These are phyloP conservation scores for Stephania yunnanensis DNA, from an alignment of 164 flowering plant genomes.

Conservation along the genomic window DNA sequence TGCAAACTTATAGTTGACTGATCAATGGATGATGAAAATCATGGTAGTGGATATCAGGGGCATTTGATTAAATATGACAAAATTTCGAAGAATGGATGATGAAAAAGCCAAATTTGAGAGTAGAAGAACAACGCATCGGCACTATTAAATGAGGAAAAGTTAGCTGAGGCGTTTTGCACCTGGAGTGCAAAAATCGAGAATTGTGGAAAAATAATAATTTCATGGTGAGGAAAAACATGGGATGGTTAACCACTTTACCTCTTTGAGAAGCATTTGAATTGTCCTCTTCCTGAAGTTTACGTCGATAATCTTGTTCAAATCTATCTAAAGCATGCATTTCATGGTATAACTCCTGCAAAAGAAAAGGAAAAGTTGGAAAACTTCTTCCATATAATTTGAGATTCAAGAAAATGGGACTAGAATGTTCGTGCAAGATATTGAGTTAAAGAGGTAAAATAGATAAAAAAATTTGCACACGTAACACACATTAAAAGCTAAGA, in stretches of 20 bases:
- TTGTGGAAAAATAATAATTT: background rate
- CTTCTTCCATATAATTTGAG: background rate
- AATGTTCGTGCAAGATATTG: background rate
- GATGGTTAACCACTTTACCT: background rate
- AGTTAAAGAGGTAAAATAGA: background rate
- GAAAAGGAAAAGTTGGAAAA: conserved; percentile 8
- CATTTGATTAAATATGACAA: background rate
- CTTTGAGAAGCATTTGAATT: conserved; percentile 45
- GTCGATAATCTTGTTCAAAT: conserved; percentile 79
- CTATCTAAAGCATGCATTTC: conserved; percentile 87
- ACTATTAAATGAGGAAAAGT: background rate
- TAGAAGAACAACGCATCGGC: background rate
- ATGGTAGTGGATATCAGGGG: background rate
- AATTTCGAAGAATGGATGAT: background rate
- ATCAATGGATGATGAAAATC: background rate
- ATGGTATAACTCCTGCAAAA: conserved; percentile 81
- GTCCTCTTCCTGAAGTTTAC: conserved; percentile 85
- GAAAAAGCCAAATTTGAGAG: background rate
- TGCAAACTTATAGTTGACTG: background rate
- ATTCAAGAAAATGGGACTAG: background rate
- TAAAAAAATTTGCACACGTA: background rate
- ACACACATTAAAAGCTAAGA: background rate
- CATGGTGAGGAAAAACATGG: background rate
- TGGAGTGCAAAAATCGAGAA: background rate
- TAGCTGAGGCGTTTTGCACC: background rate